These are phyloP conservation scores for Aspergillus eucalypticola DNA, from an alignment of 2,329 filamentous ascomycete species.

Conservation along the genomic window DNA sequence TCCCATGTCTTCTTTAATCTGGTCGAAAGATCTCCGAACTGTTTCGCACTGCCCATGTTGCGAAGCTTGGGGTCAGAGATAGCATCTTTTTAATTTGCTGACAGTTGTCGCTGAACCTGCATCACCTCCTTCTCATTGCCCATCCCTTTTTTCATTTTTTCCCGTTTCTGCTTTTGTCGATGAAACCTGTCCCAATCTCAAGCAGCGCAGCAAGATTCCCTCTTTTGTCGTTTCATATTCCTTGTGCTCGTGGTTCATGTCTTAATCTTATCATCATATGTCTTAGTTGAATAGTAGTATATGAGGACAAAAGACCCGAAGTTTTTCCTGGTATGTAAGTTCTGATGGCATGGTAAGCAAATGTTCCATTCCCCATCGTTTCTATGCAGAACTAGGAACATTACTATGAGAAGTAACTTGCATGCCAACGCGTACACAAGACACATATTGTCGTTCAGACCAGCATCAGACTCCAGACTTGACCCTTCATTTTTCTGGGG, in stretches of 20 bases:
- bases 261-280: constrained; percentile 28
- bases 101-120: constrained; percentile 29
- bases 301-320: constrained; percentile 29
- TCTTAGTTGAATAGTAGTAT: constrained; percentile 35
- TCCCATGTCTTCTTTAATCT: constrained; percentile 23
- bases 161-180: constrained; percentile 25
- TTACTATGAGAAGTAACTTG: no score
- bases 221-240: constrained; percentile 37
- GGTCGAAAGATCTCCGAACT: constrained; percentile 19
- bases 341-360: background rate
- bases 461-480: no score
- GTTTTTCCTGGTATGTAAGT: background rate
- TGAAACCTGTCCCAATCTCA: constrained; percentile 37
- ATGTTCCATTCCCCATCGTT: background rate
- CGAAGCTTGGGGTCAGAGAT: constrained; percentile 32
- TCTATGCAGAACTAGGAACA: no score
- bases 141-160: constrained; percentile 13
- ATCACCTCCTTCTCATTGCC: constrained; percentile 26
- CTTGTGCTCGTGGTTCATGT: constrained; percentile 30
- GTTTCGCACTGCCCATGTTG: constrained; percentile 21
- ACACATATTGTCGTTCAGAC: background rate
- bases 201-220: constrained; percentile 45
- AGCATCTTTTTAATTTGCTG: constrained; percentile 36
- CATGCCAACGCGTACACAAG: background rate
- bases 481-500: no score